These are phyloP conservation scores for Tephrocybe sp. DNA, from an alignment of 768 basidiomycete genomes.

Conservation along the genomic window DNA sequence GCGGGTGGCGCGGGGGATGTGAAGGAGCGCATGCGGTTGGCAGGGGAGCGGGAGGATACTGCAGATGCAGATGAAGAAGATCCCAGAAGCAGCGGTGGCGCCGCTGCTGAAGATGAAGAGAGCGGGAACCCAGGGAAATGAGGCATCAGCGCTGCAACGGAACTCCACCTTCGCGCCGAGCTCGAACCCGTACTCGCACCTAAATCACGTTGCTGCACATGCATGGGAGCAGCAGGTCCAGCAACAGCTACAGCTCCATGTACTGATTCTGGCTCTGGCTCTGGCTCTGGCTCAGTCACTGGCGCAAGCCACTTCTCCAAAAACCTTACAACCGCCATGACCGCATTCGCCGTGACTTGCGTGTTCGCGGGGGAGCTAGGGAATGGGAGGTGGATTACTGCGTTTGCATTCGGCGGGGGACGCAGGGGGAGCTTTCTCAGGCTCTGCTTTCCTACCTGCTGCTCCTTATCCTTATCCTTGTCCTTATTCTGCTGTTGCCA, in stretches of 20 bases:
- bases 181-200: background rate
- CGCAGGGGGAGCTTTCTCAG: conserved; percentile 40
- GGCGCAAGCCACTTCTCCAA: conserved; percentile 65
- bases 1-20: conserved; percentile 26
- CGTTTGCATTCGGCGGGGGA: conserved; percentile 46
- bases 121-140: conserved; percentile 32
- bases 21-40: conserved; percentile 29
- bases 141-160: conserved; percentile 38
- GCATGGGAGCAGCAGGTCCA: no score
- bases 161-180: conserved; percentile 37
- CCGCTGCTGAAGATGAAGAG: conserved; percentile 2
- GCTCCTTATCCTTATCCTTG: background rate
- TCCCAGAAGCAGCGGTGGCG: conserved; percentile 14
- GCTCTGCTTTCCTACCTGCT: no score
- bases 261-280: no score
- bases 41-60: conserved; percentile 1
- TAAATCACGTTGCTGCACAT: no score
- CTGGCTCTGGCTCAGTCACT: conserved; percentile 3
- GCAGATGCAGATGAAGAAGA: conserved; percentile 19
- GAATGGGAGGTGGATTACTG: conserved; percentile 73
- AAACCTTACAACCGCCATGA: conserved; percentile 66
- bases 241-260: no score
- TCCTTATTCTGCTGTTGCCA: conserved; percentile 17
- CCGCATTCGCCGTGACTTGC: conserved; percentile 47
- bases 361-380: conserved; percentile 63